Evolutionary conservation across 805 yeast species (phyloP), one percentile per base, ranked within the genome.

Genomic region (Cyberlindnera maclurae): DNA sequence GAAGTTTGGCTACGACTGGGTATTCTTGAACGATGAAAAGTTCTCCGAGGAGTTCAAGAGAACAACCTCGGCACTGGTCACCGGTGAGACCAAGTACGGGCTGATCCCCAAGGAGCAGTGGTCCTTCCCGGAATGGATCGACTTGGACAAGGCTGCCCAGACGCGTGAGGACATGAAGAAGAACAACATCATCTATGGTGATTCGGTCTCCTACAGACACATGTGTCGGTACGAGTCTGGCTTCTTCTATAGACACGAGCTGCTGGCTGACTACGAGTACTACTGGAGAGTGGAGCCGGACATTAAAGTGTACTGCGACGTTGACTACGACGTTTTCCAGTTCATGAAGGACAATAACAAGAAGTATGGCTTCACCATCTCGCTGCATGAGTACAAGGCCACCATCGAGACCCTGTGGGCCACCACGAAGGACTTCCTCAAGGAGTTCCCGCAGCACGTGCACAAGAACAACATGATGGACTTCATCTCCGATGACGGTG

Each of bases 201-300:
- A 62, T 30, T 65, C 73, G 12, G 70, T 75, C 37, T 65, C 78
- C 12, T 85, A 85, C 55, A 68, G 90, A 47, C 83, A 81, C 58
- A 85, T 85, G 95, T 44, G 70, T 43, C 65, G 71, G 48, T 66
- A 47, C 40, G 67, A 65, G 44, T 64, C 70, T 15, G 70, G 70
- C 8, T 82, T 80, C 54, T 82, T 85, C 62, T 81, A 70, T 59
- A 63, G 73, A 43, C 88, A 82, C 57, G 74, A 71, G 40, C 55
- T 80, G 36, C 57, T 85, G 58, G 55, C 61, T 37, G 70, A 72
- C 16, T 82, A 81, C 60, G 76, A 73, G 33, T 84, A 76, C 57
- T 82, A 77, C 58, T 82, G 90, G 90, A 67, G 90, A 47, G 81
- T 83, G 36, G 90, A 82, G 60, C 87, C 89, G 16, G 80, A 77